A percentile compares a stretch with the other conserved stretches of the same genome.
phyloP scores from a whole-genome alignment of 2,329 filamentous ascomycete genomes.

The Aspergillus tanneri region DNA sequence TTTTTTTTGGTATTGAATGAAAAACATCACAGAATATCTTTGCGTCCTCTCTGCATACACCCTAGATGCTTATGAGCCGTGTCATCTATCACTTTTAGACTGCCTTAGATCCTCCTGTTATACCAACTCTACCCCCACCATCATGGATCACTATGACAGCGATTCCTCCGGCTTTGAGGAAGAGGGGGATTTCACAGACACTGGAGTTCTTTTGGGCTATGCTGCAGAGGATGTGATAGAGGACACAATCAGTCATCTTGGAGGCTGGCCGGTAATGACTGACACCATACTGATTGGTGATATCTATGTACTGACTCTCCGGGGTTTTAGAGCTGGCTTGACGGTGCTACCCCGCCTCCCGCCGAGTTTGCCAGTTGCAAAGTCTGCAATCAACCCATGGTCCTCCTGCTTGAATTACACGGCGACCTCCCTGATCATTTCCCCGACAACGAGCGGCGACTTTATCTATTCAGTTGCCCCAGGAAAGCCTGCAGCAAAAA shows the following conservation, averaged over 20 bases:
- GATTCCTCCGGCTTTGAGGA: constrained; percentile 73
- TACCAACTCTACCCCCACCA: background rate
- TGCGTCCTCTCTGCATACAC: background rate
- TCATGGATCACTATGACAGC: constrained; percentile 79
- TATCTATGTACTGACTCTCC: constrained; percentile 17
- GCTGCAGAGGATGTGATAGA: constrained; percentile 75
- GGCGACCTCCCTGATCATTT: constrained; percentile 85
- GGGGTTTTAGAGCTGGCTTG: constrained; percentile 72
- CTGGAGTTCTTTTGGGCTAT: constrained; percentile 87
- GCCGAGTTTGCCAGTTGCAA: constrained; percentile 80
- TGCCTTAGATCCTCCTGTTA: background rate
- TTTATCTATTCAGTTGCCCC: constrained; percentile 84
- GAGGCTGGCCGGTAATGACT: constrained; percentile 74
- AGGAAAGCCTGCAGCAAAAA: constrained; percentile 77
- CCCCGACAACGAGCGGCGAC: constrained; percentile 77
- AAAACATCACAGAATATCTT: background rate
- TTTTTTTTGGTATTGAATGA: constrained; percentile 10
- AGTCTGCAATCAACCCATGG: constrained; percentile 80
- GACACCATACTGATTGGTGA: background rate
- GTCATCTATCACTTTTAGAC: background rate
- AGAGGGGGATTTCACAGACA: constrained; percentile 57
- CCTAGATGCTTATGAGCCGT: background rate
- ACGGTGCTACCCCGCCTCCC: constrained; percentile 67
- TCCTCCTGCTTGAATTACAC: constrained; percentile 84
- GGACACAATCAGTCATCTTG: constrained; percentile 83